Conservation (phyloP, 306 rosid species). For the Glycine latifolia region DNA sequence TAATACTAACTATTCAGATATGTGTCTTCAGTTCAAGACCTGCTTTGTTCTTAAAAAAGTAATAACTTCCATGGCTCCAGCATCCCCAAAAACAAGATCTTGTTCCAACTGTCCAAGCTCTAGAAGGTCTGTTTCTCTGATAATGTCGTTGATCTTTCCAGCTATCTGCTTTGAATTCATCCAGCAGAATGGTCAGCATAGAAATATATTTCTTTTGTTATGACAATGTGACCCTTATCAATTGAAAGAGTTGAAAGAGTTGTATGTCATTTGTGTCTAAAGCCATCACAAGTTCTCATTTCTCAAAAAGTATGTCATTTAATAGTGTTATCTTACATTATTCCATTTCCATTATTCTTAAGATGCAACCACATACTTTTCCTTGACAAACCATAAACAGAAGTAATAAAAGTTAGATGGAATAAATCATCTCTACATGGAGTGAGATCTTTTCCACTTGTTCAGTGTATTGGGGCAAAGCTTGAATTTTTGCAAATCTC, state of each 20-base stretch:
- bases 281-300: slow-evolving; percentile 4
- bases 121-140: slow-evolving; percentile 74
- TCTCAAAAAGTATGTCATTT: slow-evolving; percentile 17
- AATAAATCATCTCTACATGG: slow-evolving; percentile 83
- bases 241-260: slow-evolving; percentile 25
- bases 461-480: slow-evolving; percentile 94
- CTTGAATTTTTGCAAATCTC: slow-evolving; percentile 97
- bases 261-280: slow-evolving; percentile 8
- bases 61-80: slow-evolving; percentile 94
- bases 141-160: slow-evolving; percentile 84
- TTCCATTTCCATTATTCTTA: slow-evolving; percentile 26
- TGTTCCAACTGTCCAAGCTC: slow-evolving; percentile 95
- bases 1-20: slow-evolving; percentile 23
- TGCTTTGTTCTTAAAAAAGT: slow-evolving; percentile 76
- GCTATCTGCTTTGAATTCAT: slow-evolving; percentile 65
- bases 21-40: slow-evolving; percentile 56
- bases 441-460: slow-evolving; percentile 94
- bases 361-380: slow-evolving; percentile 29
- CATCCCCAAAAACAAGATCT: slow-evolving; percentile 98
- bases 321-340: slow-evolving; percentile 13
- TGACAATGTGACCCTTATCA: slow-evolving; percentile 22
- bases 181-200: slow-evolving; percentile 47
- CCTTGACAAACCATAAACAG: not conserved
- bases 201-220: not conserved
- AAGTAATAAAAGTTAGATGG: slow-evolving; percentile 6